Conservation (phyloP, 768 basidiomycete genomes). For the Phlegmacium glaucopus region DNA sequence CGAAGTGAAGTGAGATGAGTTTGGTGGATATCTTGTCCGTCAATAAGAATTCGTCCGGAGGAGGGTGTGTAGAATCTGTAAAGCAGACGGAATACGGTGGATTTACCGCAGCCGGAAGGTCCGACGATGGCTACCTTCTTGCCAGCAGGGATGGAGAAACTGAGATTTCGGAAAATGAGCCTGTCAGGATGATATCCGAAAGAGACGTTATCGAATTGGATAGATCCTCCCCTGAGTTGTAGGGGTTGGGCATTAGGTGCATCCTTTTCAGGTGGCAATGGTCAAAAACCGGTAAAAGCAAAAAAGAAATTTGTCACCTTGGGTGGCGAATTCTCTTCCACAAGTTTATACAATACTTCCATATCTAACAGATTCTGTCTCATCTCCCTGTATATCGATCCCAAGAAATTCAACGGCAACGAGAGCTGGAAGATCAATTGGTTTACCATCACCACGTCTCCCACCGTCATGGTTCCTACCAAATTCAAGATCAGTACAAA, state of each 20-base stretch:
- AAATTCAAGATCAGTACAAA: not conserved
- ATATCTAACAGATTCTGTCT: conserved; percentile 95
- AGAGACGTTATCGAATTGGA: conserved; percentile 87
- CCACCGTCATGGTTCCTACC: conserved; percentile 94
- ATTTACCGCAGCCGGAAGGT: conserved; percentile 96
- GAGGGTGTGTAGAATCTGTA: conserved; percentile 92
- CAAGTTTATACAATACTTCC: conserved; percentile 91
- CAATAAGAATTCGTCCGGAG: conserved; percentile 78
- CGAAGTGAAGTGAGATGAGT: conserved; percentile 74
- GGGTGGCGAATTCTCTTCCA: conserved; percentile 72
- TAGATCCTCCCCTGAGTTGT: conserved; percentile 73
- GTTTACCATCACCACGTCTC: conserved; percentile 99
- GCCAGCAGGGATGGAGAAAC: conserved; percentile 91
- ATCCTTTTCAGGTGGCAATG: conserved; percentile 45
- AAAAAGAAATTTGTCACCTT: conserved; percentile 37
- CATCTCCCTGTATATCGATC: conserved; percentile 95
- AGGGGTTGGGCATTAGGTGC: conserved; percentile 65
- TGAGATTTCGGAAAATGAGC: conserved; percentile 85
- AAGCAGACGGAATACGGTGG: conserved; percentile 90
- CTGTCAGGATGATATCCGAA: conserved; percentile 93
- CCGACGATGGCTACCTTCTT: conserved; percentile 98
- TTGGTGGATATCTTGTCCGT: conserved; percentile 81
- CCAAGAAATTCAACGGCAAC: conserved; percentile 94
- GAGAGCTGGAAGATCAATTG: conserved; percentile 98
- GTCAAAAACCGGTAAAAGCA: too few relatives aligned